Evolutionary conservation across 179 eudicot species (phyloP), one percentile per base, ranked within the genome.

Genomic region (Sideroxylon spinosum): DNA sequence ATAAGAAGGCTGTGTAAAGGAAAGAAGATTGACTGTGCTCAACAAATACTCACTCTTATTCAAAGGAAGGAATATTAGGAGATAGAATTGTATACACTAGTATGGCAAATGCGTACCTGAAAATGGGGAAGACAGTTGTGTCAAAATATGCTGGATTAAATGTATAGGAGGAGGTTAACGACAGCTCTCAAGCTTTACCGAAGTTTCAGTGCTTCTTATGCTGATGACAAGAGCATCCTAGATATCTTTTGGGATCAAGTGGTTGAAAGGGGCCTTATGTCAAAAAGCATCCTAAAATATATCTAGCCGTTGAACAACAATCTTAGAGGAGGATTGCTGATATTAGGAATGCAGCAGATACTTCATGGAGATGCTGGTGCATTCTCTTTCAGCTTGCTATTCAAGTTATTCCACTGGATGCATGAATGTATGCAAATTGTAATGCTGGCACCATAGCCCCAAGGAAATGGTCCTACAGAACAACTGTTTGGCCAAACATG

Each of bases 1-100:
- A 88, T 95, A 68, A 87, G 93, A 78, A 75, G 86, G 78, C 85
- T 95, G 48, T 91, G 97, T 82, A 93, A 88, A 89, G 90, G 86
- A 83, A 92, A 81, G 52, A 90, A 81, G 82, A 80, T 88, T 81
- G 90, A 86, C 75, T 89, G 77, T 83, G 97, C 97, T 74, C 84
- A 86, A 79, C 80, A 78, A 76, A 59, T 93, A 68, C 90, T 86
- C 64, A 61, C n/a, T 62, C 65, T 75, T 49, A 93, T 95, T 97
- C 86, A 86, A 78, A 79, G 72, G 74, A 89, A 80, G 66, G 97
- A 67, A 75, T 95, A 74, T 82, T 86, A 69, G 97, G 97, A 84
- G 98, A 95, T 79, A 86, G 89, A 72, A 82, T 93, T 10, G 84
- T 93, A 53, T 93, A 81, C 76, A 84, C 91, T 16, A 89, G 90